Evolutionary conservation across 148 eudicot genomes (phyloP), one percentile per base, ranked within the genome.

Genomic region (Diospyros kaki): DNA sequence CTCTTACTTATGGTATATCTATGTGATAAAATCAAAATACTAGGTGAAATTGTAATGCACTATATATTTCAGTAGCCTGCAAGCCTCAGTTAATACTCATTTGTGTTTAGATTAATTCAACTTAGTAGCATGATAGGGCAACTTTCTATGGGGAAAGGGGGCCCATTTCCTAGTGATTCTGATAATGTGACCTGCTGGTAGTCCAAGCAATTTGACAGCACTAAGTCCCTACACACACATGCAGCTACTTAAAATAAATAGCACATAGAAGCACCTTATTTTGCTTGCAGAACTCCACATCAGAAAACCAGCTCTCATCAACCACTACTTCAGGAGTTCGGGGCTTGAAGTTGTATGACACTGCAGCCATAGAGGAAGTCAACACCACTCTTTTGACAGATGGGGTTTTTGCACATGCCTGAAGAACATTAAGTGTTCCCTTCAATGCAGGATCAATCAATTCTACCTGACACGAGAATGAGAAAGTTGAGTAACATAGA

Each of bases 381-480:
- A 90, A 73, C 74, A 87, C 84, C 46, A 87, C 87, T 78, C 89
- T 82, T 62, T 70, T 83, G 18, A 88, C 53, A 0, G 90, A 82
- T 44, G 86, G 76, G 15, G 72, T 50, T 79, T 83, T 88, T 7
- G 72, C 83, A 77, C 90, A 86, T 38, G 91, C 84, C 1, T 51
- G 68, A 6, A 90, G 91, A 61, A 90, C 90, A 79, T 90, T 90
- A 10, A 90, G 86, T 12, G 94, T 90, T 58, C 94, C 94, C 79
- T 90, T 90, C 5, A 90, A 46, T 3, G 92, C 89, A 13, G 92
- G 94, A 82, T 88, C 92, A 76, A 90, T 77, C 44, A 90, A 50
- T 51, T 90, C 94, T 43, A 69, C 80, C 94, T 89, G 87, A 68
- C 51, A 73, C 15, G 11, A 43, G 50, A 9, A 9, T 8, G 44